A percentile compares a stretch with the other conserved stretches of the same genome.
These are phyloP conservation scores for Rhizopogon sp. DNA, from an alignment of 768 basidiomycete species.

Conservation along the genomic window DNA sequence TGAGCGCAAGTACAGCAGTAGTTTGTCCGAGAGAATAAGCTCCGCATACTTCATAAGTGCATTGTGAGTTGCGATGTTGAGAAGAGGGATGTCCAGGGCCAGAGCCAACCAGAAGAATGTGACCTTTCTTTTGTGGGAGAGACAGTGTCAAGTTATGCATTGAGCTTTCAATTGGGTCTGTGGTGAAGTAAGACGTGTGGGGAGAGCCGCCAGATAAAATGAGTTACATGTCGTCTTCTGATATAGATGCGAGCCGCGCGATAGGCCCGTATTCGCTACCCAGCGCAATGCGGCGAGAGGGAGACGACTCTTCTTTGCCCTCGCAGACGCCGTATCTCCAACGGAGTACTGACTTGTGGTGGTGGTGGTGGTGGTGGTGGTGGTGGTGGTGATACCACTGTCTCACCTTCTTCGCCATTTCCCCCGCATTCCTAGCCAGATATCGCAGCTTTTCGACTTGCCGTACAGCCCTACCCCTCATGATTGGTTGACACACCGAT, in stretches of 20 bases:
- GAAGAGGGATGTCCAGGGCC: constrained; percentile 61
- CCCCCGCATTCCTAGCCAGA: constrained; percentile 51
- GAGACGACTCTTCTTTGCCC: no score
- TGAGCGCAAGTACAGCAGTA: constrained; percentile 62
- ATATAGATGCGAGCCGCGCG: constrained; percentile 65
- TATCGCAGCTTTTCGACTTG: constrained; percentile 11
- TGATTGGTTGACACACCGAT: constrained; percentile 89
- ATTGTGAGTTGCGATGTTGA: constrained; percentile 81
- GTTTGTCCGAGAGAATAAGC: constrained; percentile 68
- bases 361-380: constrained; percentile 56
- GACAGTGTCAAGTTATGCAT: constrained; percentile 36
- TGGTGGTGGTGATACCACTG: constrained; percentile 36
- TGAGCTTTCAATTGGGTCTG: constrained; percentile 9
- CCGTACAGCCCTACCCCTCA: constrained; percentile 79
- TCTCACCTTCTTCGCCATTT: constrained; percentile 49
- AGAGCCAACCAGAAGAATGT: no score
- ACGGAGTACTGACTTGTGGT: constrained; percentile 47
- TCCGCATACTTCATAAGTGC: constrained; percentile 77
- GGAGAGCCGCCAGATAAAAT: no score
- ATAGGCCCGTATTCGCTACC: constrained; percentile 55
- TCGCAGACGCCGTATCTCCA: constrained; percentile 7
- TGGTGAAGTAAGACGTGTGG: no score
- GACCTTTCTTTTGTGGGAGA: no score
- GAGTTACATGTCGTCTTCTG: constrained; percentile 56
- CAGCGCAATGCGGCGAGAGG: no score